Evolutionary conservation across 306 rosid species (phyloP), one percentile per base, ranked within the genome.

Genomic region (Dryas drummondii): DNA sequence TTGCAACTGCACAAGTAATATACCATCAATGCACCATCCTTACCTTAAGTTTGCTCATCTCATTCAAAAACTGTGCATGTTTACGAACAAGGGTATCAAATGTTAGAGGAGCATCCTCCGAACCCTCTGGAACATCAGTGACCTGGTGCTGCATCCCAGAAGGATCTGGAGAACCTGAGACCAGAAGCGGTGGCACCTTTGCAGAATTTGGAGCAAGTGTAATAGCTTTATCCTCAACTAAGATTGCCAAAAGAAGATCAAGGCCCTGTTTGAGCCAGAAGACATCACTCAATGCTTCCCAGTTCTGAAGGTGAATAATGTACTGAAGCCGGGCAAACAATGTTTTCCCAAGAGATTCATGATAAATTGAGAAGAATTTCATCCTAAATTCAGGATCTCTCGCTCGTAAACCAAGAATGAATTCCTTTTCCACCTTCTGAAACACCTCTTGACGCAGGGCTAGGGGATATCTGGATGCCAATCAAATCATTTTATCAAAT

Each of bases 241-340:
- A 83, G 79, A 96, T 86, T 69, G 99, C 99, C 52, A 96, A 81
- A 82, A 96, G 96, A 79, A 92, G 96, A 87, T 96, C 99, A 66
- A 96, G 99, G 76, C 99, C 99, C 84, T 96, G 99, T 79, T 96
- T 96, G 84, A 96, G 97, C 99, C 99, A 96, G 83, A 96, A 96
- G 80, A 90, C 93, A 81, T 92, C 97, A 79, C 97, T 89, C 85
- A 96, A 83, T 71, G 98, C 96, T 78, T 85, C 97, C 99, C 99
- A 96, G 48, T 96, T 94, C 79, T 96, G 99, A 80, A 73, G 10
- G 76, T 96, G 98, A 81, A 96, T 90, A 66, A 96, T 89, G 84
- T 84, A 96, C 73, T 90, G 98, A 63, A 96, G 96, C 87, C 99
- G 89, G 51, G 80, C 67, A 65, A 96, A 96, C 76, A 96, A 84